Evolutionary conservation across 352 stramenopile genomes (phyloP), one percentile per base, ranked within the genome.

Genomic region (Globisporangium megalacanthum): DNA sequence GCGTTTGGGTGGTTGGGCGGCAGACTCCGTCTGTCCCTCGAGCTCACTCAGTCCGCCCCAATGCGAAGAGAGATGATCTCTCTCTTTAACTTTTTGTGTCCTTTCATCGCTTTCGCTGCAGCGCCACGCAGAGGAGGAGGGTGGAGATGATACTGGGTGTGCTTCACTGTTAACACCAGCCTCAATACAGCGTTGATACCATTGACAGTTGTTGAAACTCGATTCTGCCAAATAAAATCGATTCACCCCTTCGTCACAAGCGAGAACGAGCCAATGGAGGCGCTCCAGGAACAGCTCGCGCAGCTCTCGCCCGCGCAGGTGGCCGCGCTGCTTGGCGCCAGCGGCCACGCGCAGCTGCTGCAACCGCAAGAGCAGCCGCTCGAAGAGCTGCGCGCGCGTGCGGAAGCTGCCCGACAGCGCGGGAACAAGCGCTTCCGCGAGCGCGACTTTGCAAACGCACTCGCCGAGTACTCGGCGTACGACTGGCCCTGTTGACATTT

Each of bases 401-500:
- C 56, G 8, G 60, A 63, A 37, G 42, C 31, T 14, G 48, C 51
- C 36, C 87, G 80, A 53, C 67, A 75, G 50, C 63, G 83, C 54
- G 80, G 78, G 45, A 91, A 91, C 52, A 69, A 65, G 14, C 58
- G 68, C 31, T 91, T 91, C 49, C 72, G 75, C 14, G 37, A 58
- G 10, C 69, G 68, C 19, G 48, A 59, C 11, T 77, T 70, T 54
- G 44, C 66, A 6, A 66, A 72, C 6, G 80, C 80, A 0, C 58
- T 75, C 15, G 39, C 61, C 17, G 69, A 66, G 9, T 91, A 91
- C 61, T 81, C 80, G 19, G 55, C 56, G 68, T 83, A 31, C 17
- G 57, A 59, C n/a, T 1, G 17, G 35, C 19, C 41, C 9, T 47
- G 25, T 29, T 29, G 25, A 4, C 25, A 29, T 29, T 25, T 25